phyloP scores from a whole-genome alignment of 2,329 filamentous ascomycete species.

The Leptographium flavum region DNA sequence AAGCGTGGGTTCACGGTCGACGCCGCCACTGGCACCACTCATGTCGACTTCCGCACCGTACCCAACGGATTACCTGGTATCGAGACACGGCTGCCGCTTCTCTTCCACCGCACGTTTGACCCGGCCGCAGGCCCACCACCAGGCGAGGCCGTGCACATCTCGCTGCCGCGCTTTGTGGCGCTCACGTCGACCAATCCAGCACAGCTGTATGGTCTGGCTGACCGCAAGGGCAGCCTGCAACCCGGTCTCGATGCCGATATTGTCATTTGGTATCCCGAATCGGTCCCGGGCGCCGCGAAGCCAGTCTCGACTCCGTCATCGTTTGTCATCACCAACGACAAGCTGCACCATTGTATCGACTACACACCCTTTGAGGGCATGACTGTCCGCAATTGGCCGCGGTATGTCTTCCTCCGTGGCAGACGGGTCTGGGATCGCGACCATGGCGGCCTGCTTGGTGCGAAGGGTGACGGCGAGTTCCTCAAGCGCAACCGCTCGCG shows the following conservation, averaged over 20 bases:
- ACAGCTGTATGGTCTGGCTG: constrained; percentile 40
- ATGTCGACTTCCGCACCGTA: constrained; percentile 32
- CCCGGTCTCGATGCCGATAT: constrained; percentile 42
- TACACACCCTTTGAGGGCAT: constrained; percentile 48
- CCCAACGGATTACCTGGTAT: constrained; percentile 44
- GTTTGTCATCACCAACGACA: constrained; percentile 22
- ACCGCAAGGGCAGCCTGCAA: constrained; percentile 31
- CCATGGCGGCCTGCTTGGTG: constrained; percentile 30
- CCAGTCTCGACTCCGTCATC: not conserved
- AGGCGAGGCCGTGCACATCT: constrained; percentile 18
- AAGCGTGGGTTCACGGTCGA: constrained; percentile 8
- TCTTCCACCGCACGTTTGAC: constrained; percentile 19
- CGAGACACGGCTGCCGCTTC: constrained; percentile 38
- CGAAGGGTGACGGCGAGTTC: constrained; percentile 33
- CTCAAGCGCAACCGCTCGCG: constrained; percentile 21
- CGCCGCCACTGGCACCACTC: not conserved
- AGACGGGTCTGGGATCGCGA: constrained; percentile 42
- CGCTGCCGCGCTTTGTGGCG: constrained; percentile 35
- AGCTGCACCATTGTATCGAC: constrained; percentile 46
- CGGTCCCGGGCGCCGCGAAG: not conserved
- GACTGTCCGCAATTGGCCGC: constrained; percentile 42
- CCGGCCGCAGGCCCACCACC: constrained; percentile 6
- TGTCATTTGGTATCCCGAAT: constrained; percentile 41
- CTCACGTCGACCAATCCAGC: constrained; percentile 39
- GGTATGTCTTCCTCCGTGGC: constrained; percentile 43